Conservation (phyloP, 2,329 filamentous ascomycete species). For the Phialophora verrucosa region DNA sequence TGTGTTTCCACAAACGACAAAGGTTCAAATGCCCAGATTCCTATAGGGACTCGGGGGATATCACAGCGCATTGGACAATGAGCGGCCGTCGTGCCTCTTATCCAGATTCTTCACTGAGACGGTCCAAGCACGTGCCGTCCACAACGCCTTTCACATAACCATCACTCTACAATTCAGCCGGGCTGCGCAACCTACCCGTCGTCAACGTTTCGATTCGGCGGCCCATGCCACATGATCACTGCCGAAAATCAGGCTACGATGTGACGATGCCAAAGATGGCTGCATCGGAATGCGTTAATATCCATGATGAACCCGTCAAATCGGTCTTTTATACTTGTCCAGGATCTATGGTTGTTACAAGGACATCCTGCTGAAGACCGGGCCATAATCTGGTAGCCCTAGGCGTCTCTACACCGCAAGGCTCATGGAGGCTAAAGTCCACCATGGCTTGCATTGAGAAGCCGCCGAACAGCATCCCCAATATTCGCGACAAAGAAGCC, state of each 20-base stretch:
- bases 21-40: not conserved
- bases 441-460: constrained; percentile 15
- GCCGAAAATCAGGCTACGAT: too few relatives aligned
- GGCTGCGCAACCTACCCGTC: not conserved
- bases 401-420: too few relatives aligned
- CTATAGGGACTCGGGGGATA: not conserved
- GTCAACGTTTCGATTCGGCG: not conserved
- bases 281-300: not conserved
- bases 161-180: not conserved
- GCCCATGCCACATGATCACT: not conserved
- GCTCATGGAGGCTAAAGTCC: not conserved
- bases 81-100: not conserved
- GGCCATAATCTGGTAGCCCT: not conserved
- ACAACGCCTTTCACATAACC: constrained; percentile 15
- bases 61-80: not conserved
- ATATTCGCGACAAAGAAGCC: not conserved
- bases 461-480: not conserved
- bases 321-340: not conserved
- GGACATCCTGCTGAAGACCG: not conserved
- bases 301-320: not conserved
- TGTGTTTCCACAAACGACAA: not conserved
- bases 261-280: too few relatives aligned
- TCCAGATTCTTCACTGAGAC: not conserved
- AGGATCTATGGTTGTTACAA: not conserved
- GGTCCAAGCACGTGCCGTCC: constrained; percentile 22